phyloP scores from a whole-genome alignment of 2,329 filamentous ascomycete species.

The Ophiosphaerella herpotricha region DNA sequence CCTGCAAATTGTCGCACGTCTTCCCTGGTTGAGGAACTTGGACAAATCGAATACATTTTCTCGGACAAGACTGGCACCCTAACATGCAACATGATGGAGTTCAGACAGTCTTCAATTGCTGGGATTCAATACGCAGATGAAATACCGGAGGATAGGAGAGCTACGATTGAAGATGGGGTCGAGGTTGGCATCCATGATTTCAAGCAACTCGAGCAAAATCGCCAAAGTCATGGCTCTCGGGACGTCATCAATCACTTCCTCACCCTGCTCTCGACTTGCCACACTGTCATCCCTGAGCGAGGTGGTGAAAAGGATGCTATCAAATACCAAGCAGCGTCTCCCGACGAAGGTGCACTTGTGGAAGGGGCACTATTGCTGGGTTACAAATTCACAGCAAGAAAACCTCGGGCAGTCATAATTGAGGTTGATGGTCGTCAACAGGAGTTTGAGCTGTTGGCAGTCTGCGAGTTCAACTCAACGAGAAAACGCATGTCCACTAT shows the following conservation, averaged over 20 bases:
- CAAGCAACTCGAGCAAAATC: constrained; percentile 72
- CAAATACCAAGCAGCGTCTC: constrained; percentile 97
- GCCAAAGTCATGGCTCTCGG: constrained; percentile 62
- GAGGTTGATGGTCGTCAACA: constrained; percentile 69
- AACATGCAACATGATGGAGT: constrained; percentile 99
- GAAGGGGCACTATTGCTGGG: constrained; percentile 85
- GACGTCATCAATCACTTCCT: constrained; percentile 82
- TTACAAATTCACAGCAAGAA: constrained; percentile 88
- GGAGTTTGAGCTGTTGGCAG: constrained; percentile 89
- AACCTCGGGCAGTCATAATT: constrained; percentile 86
- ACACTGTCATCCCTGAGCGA: constrained; percentile 94
- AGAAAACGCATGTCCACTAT: constrained; percentile 98
- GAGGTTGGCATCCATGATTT: constrained; percentile 86
- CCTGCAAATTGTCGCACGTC: constrained; percentile 95
- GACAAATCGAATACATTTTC: constrained; percentile 98
- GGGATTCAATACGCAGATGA: constrained; percentile 94
- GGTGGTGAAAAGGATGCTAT: constrained; percentile 80
- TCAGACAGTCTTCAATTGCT: constrained; percentile 90
- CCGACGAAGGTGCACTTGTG: constrained; percentile 95
- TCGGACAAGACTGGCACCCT: constrained; percentile 97
- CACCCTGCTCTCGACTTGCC: constrained; percentile 83
- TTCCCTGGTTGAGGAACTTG: constrained; percentile 92
- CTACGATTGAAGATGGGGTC: constrained; percentile 75
- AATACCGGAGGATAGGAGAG: constrained; percentile 85
- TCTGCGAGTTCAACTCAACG: constrained; percentile 99